These are phyloP conservation scores for Cyberlindnera euphorbiiphila DNA, from an alignment of 805 yeast genomes.

Conservation along the genomic window DNA sequence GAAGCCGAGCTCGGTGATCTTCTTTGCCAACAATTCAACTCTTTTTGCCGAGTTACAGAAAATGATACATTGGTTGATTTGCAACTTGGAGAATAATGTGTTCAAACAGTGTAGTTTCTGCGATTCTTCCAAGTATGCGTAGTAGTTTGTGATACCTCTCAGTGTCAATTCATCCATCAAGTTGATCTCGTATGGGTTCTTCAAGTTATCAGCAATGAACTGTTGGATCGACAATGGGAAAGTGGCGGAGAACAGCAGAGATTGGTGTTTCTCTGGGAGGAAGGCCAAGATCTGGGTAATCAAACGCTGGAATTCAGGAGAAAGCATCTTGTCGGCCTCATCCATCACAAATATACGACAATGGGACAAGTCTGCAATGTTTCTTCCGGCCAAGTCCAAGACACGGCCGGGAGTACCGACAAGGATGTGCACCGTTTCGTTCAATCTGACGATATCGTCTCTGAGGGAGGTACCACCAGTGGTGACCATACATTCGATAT, in stretches of 20 bases:
- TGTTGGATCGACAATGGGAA: constrained; percentile 92
- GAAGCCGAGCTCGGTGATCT: constrained; percentile 93
- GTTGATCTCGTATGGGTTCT: constrained; percentile 91
- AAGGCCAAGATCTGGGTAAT: constrained; percentile 82
- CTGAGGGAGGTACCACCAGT: constrained; percentile 95
- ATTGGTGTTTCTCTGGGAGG: constrained; percentile 78
- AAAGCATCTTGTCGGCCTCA: constrained; percentile 96
- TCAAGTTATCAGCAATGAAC: constrained; percentile 87
- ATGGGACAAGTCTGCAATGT: constrained; percentile 79
- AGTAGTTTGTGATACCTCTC: constrained; percentile 94
- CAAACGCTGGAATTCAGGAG: constrained; percentile 82
- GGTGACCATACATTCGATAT: constrained; percentile 92
- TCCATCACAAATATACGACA: constrained; percentile 94
- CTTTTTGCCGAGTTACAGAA: constrained; percentile 96
- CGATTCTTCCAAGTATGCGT: constrained; percentile 96
- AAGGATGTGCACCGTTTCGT: constrained; percentile 88
- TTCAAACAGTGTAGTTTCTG: constrained; percentile 95
- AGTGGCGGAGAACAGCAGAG: constrained; percentile 88
- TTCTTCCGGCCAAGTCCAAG: constrained; percentile 85
- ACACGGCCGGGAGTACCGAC: constrained; percentile 99
- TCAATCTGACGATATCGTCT: constrained; percentile 90
- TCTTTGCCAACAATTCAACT: constrained; percentile 92
- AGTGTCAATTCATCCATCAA: constrained; percentile 96
- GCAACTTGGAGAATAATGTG: constrained; percentile 89
- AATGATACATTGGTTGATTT: constrained; percentile 93